Percentiles rank a stretch among this genome's conserved stretches.
phyloP scores from a whole-genome alignment of 2,329 filamentous ascomycete species.

The Penicillium corylophilum region DNA sequence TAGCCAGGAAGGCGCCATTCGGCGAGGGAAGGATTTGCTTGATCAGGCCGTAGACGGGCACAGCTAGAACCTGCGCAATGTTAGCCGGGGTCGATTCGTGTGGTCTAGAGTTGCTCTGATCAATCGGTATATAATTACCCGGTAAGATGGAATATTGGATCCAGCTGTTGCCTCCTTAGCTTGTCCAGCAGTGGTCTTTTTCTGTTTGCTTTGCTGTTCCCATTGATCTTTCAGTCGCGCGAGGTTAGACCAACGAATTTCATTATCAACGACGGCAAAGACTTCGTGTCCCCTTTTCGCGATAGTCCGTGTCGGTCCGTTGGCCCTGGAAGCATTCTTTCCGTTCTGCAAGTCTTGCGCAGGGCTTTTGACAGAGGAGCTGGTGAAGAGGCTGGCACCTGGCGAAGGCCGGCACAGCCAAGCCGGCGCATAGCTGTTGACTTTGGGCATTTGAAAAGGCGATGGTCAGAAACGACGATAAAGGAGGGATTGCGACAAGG shows the following conservation, averaged over 20 bases:
- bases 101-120: background rate
- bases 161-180: slow-evolving; percentile 24
- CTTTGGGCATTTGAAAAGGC: slow-evolving; percentile 68
- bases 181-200: slow-evolving; percentile 24
- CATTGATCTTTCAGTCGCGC: slow-evolving; percentile 69
- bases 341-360: slow-evolving; percentile 26
- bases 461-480: background rate
- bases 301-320: slow-evolving; percentile 61
- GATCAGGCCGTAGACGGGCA: slow-evolving; percentile 77
- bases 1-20: slow-evolving; percentile 75
- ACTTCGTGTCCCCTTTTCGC: slow-evolving; percentile 81
- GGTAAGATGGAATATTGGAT: slow-evolving; percentile 36
- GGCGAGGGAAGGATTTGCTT: slow-evolving; percentile 83
- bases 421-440: slow-evolving; percentile 78
- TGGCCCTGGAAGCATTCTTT: slow-evolving; percentile 22
- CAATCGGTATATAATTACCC: slow-evolving; percentile 21
- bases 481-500: background rate
- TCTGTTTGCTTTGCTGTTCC: slow-evolving; percentile 41
- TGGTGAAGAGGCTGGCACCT: slow-evolving; percentile 73
- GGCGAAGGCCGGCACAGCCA: slow-evolving; percentile 80
- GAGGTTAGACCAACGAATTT: slow-evolving; percentile 89
- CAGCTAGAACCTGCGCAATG: slow-evolving; percentile 64
- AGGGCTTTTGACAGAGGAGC: slow-evolving; percentile 47
- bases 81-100: slow-evolving; percentile 7
- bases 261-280: slow-evolving; percentile 82